Conservation (phyloP, 257 asterid genomes). For the Plantago ovata region DNA sequence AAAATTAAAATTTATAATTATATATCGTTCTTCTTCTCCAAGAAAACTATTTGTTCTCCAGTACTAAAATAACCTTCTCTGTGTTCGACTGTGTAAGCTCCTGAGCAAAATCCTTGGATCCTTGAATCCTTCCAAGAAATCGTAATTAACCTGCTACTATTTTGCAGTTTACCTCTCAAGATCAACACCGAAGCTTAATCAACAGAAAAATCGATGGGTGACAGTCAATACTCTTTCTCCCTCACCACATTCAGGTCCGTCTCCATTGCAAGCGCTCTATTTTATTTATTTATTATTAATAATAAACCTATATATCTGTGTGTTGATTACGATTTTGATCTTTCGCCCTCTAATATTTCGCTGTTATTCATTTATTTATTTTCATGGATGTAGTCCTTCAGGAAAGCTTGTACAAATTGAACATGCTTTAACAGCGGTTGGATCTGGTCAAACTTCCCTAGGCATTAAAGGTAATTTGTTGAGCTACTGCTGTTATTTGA, state of each 20-base stretch:
- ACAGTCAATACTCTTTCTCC: conserved; percentile 97
- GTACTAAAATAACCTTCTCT: neutral
- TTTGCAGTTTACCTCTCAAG: too few relatives aligned
- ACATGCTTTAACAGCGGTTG: conserved; percentile 98
- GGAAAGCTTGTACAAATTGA: conserved; percentile 99
- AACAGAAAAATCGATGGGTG: conserved; percentile 63
- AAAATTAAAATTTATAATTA: too few relatives aligned
- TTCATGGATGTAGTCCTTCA: conserved; percentile 62
- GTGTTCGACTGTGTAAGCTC: neutral
- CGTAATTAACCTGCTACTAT: too few relatives aligned
- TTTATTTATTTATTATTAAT: neutral
- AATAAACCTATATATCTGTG: neutral
- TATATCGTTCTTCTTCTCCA: too few relatives aligned
- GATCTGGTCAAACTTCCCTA: conserved; percentile 97
- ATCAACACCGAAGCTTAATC: neutral
- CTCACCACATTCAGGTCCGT: conserved; percentile 96
- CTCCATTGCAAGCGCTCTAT: neutral
- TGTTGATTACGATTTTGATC: neutral
- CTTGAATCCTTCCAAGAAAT: too few relatives aligned
- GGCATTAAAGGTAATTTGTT: conserved; percentile 90
- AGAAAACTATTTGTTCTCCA: too few relatives aligned
- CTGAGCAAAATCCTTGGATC: too few relatives aligned
- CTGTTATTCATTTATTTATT: too few relatives aligned
- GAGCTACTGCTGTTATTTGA: too few relatives aligned
- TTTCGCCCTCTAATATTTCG: too few relatives aligned